phyloP scores from a whole-genome alignment of 1,284 basidiomycete species.

The Cutaneotrichosporon dermatis region DNA sequence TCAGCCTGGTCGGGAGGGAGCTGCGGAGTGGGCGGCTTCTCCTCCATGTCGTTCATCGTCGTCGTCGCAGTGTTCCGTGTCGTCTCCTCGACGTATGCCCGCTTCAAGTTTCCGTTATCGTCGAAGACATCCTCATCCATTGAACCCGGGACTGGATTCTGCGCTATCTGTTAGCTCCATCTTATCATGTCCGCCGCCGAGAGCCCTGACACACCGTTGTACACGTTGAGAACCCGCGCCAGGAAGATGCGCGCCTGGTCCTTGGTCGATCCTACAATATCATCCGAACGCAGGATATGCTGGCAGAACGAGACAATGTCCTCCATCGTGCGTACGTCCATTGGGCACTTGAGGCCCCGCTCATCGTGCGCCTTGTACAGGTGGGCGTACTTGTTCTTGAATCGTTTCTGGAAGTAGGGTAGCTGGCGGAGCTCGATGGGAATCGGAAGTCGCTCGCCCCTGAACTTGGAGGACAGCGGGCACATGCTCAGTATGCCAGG shows the following conservation, averaged over 20 bases:
- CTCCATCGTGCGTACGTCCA: slow-evolving; percentile 1
- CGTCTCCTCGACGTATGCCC: neutral
- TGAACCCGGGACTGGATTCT: neutral
- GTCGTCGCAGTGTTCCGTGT: neutral
- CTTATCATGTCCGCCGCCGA: no score
- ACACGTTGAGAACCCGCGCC: slow-evolving; percentile 1
- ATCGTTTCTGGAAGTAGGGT: slow-evolving; percentile 1
- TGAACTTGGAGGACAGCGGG: neutral
- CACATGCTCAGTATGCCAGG: neutral
- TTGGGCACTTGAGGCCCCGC: slow-evolving; percentile 1
- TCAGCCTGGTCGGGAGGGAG: neutral
- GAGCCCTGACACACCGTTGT: neutral
- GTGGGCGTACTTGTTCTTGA: slow-evolving; percentile 6
- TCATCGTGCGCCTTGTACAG: slow-evolving; percentile 3
- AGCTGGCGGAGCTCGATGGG: neutral
- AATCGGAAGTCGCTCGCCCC: slow-evolving; percentile 1
- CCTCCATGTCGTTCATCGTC: neutral
- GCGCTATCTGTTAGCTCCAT: neutral
- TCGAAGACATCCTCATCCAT: slow-evolving; percentile 5
- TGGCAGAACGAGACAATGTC: slow-evolving; percentile 3
- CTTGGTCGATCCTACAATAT: neutral
- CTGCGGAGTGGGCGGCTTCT: neutral
- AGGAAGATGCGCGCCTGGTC: slow-evolving; percentile 1
- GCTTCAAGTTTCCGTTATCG: neutral
- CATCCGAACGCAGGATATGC: slow-evolving; percentile 1